Percentiles rank a stretch among this genome's conserved stretches.
phyloP scores from a whole-genome alignment of 225 moss, liverwort and hornwort species.

The Pseudisothecium myosuroides region DNA sequence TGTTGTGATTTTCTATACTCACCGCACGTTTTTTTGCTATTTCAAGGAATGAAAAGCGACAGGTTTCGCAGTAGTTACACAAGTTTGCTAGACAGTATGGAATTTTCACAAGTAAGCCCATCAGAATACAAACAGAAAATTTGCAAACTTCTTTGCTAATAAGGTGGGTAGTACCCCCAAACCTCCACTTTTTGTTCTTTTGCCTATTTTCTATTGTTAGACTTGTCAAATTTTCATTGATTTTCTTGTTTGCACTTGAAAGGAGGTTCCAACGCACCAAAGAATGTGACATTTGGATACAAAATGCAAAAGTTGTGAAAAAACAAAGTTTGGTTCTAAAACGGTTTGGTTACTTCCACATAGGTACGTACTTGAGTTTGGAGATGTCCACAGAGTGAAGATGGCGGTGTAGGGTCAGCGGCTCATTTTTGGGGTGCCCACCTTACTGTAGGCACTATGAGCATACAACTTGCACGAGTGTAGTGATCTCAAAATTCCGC shows the following conservation, averaged over 20 bases:
- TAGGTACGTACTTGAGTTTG: background rate
- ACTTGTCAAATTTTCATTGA: background rate
- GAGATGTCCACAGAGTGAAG: background rate
- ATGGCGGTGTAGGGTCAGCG: background rate
- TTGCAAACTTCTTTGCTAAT: background rate
- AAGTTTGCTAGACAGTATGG: background rate
- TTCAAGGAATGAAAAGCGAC: too few relatives aligned
- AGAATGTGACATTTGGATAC: background rate
- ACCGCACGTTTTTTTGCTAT: too few relatives aligned
- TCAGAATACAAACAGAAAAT: background rate
- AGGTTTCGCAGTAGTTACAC: too few relatives aligned
- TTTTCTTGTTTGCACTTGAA: background rate
- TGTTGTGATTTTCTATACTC: too few relatives aligned
- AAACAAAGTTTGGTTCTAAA: background rate
- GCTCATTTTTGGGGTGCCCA: background rate
- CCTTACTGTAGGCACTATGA: background rate
- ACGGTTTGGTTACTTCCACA: background rate
- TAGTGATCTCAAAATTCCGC: background rate
- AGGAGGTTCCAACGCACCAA: background rate
- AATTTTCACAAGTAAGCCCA: background rate
- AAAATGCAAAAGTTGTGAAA: background rate
- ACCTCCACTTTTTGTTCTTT: background rate
- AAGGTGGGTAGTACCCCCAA: background rate
- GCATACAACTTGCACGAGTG: background rate
- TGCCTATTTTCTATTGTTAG: background rate